Evolutionary conservation across 768 basidiomycete species (phyloP), one percentile per base, ranked within the genome.

Genomic region (Kwoniella shandongensis): DNA sequence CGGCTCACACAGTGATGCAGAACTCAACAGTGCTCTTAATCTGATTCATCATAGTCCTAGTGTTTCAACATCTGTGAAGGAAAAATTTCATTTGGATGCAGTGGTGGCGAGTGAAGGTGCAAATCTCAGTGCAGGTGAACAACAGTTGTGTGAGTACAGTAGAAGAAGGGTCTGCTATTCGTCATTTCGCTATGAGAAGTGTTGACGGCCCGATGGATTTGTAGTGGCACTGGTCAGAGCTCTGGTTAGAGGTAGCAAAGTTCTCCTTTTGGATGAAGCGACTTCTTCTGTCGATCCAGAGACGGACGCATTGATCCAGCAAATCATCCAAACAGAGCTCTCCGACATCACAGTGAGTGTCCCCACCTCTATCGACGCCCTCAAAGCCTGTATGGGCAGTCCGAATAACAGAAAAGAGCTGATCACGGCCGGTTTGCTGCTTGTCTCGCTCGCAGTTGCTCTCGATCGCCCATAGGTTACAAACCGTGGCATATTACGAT

Each of bases 91-190:
- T 57, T 76, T 88, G 30, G 82, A 85, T 64, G 79, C 84, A 0
- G 71, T 76, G 1, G 84, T 88, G 5, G 81, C 82, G 7, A 83
- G 86, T 63, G 86, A 87, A 74, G 86, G 86, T 1, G 79, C 80
- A 1, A 87, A 86, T 65, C 85, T 81, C 67, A 84, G 83, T 57
- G 83, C 82, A 1, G 86, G 86, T n/a, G 86, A 87, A 73, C 82
- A 82, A 57, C 85, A 87, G 62, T 77, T 86, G 1, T 54, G 73
- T 70, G 55, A 65, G 70, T 20, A 25, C 8, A n/a, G n/a, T n/a
- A n/a, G n/a, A n/a, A 6, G 32, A 32, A 32, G 13, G 32, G 13
- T 32, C n/a, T 40, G 44, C 26, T 18, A 26, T 20, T 29, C 1
- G n/a, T n/a, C n/a, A n/a, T n/a, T n/a, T n/a, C n/a, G 17, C 8